Conservation (phyloP, 2,329 filamentous ascomycete species). For the Seiridium unicorne region DNA sequence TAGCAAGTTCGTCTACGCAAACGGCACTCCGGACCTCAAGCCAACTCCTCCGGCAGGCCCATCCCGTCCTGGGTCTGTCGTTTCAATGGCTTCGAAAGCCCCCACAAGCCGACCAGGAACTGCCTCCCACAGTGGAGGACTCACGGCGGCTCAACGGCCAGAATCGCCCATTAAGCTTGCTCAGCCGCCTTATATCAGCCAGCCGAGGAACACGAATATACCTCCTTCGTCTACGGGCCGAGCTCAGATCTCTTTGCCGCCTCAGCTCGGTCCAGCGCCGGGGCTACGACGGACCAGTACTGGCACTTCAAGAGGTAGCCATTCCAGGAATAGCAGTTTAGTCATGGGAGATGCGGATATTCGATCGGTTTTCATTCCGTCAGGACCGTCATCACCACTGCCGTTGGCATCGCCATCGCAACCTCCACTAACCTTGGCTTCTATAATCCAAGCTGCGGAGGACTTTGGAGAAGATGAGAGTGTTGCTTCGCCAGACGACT, state of each 20-base stretch:
- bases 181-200: constrained; percentile 17
- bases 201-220: constrained; percentile 15
- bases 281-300: constrained; percentile 42
- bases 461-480: constrained; percentile 40
- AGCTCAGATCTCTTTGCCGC: constrained; percentile 32
- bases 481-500: constrained; percentile 22
- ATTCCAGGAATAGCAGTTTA: constrained; percentile 40
- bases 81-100: constrained; percentile 44
- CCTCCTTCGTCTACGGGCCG: constrained; percentile 23
- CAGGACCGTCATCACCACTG: constrained; percentile 26
- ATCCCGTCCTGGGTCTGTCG: constrained; percentile 42
- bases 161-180: constrained; percentile 49
- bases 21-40: constrained; percentile 55
- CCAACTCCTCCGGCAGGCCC: constrained; percentile 31
- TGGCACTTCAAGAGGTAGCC: constrained; percentile 35
- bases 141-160: constrained; percentile 38
- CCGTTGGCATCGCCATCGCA: constrained; percentile 31
- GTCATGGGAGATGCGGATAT: constrained; percentile 18
- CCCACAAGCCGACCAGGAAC: constrained; percentile 35
- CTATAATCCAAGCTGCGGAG: constrained; percentile 55
- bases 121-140: constrained; percentile 20
- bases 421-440: constrained; percentile 49
- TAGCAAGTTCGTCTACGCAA: constrained; percentile 75
- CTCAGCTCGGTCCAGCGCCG: constrained; percentile 32
- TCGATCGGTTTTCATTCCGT: constrained; percentile 2